Evolutionary conservation across 2,329 filamentous ascomycete genomes (phyloP).

Genomic region (Neofusicoccum parvum): DNA sequence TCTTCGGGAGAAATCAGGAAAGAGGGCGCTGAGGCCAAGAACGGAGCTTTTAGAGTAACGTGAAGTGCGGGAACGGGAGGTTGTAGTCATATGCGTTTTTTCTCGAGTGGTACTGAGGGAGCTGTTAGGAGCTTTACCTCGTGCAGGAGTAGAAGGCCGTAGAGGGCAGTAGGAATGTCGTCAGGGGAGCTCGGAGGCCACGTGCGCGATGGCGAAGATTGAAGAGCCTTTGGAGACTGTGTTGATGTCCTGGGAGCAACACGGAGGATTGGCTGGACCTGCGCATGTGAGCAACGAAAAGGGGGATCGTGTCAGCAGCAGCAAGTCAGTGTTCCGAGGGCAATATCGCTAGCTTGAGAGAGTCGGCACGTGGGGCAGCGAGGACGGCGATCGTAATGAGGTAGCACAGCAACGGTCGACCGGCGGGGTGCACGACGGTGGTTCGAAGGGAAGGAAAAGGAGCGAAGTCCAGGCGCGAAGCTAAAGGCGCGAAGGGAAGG

Average conservation of each 20-base stretch:
- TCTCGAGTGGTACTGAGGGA: no score
- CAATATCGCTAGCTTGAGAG: neutral
- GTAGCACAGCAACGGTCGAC: neutral
- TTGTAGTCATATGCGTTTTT: no score
- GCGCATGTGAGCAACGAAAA: slow-evolving; percentile 14
- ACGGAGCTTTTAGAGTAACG: no score
- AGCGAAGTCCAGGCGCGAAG: neutral
- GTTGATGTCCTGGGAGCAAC: neutral
- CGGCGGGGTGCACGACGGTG: no score
- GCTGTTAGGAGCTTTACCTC: no score
- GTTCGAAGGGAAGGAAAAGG: neutral
- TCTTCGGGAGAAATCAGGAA: no score
- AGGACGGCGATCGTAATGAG: neutral
- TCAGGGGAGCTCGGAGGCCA: no score
- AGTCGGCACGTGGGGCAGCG: neutral
- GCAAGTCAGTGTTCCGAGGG: slow-evolving; percentile 9
- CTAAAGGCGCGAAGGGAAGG: neutral
- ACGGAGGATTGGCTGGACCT: neutral
- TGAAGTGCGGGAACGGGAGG: no score
- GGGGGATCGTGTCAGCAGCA: slow-evolving; percentile 8
- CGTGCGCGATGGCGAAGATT: neutral
- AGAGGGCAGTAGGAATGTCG: no score
- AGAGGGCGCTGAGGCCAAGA: no score
- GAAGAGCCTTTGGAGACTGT: neutral
- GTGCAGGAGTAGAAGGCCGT: no score